Conservation (phyloP, 148 eudicot genomes). For the Rhododendron kiyosumense region DNA sequence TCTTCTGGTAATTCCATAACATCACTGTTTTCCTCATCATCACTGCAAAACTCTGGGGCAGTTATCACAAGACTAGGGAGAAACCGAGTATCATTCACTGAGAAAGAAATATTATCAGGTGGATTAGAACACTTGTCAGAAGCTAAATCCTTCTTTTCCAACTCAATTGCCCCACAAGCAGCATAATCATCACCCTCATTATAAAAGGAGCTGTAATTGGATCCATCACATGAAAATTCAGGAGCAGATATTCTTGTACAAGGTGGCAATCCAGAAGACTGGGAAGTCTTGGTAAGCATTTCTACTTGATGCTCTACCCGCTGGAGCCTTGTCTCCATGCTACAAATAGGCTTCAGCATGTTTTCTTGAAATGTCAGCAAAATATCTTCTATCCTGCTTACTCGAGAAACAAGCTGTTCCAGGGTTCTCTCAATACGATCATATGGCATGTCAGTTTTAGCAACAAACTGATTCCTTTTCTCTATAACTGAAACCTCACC, state of each 20-base stretch:
- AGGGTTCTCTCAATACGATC: conserved; percentile 48
- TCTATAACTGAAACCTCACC: conserved; percentile 17
- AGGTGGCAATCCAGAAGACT: conserved; percentile 22
- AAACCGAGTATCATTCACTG: conserved; percentile 25
- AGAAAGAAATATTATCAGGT: conserved; percentile 17
- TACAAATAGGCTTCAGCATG: conserved; percentile 60
- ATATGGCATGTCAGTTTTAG: conserved; percentile 13
- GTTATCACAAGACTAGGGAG: conserved; percentile 58
- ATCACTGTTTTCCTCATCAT: conserved; percentile 55
- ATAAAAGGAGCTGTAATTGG: conserved; percentile 38
- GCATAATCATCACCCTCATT: conserved; percentile 32
- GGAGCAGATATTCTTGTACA: conserved; percentile 53
- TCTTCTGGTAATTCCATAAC: conserved; percentile 24
- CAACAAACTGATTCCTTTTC: conserved; percentile 14
- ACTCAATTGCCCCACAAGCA: conserved; percentile 23
- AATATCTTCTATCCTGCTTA: conserved; percentile 65
- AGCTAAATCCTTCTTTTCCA: conserved; percentile 24
- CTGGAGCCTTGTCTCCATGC: conserved; percentile 78
- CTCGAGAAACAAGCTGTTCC: conserved; percentile 69
- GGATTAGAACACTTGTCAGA: conserved; percentile 19
- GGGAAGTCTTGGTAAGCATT: conserved; percentile 35
- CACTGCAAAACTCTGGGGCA: conserved; percentile 71
- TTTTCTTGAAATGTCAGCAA: conserved; percentile 78
- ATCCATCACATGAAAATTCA: conserved; percentile 43
- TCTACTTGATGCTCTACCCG: conserved; percentile 67